These are phyloP conservation scores for Phylloporus sp. DNA, from an alignment of 768 basidiomycete species.

Conservation along the genomic window DNA sequence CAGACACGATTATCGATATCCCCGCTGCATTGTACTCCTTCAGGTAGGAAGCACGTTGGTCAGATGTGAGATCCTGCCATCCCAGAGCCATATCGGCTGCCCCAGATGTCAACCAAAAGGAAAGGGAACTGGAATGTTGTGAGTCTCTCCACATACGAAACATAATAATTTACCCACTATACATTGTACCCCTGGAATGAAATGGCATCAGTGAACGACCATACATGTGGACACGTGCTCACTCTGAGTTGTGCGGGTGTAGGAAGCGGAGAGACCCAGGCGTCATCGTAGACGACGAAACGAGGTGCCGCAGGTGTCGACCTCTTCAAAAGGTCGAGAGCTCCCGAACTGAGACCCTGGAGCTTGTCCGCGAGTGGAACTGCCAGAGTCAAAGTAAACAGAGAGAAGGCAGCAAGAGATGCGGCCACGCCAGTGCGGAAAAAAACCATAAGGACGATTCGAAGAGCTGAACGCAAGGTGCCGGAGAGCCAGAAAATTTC, in stretches of 20 bases:
- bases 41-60: slow-evolving; percentile 40
- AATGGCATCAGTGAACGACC: neutral
- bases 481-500: neutral
- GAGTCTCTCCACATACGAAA: neutral
- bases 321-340: slow-evolving; percentile 10
- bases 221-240: neutral
- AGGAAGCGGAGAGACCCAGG: slow-evolving; percentile 42
- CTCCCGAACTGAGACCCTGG: slow-evolving; percentile 8
- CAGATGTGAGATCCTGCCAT: slow-evolving; percentile 38
- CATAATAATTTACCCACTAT: slow-evolving; percentile 20
- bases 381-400: slow-evolving; percentile 1
- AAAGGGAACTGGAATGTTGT: slow-evolving; percentile 28
- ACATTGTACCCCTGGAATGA: slow-evolving; percentile 30
- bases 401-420: neutral
- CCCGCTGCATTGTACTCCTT: slow-evolving; percentile 50
- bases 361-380: slow-evolving; percentile 12
- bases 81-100: slow-evolving; percentile 42
- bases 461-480: neutral
- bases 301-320: slow-evolving; percentile 42
- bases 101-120: slow-evolving; percentile 40
- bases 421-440: neutral
- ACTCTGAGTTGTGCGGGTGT: slow-evolving; percentile 41
- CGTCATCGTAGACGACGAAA: slow-evolving; percentile 39
- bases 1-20: slow-evolving; percentile 55
- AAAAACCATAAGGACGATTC: slow-evolving; percentile 3